Conservation (phyloP, 352 stramenopile genomes). For the Globisporangium perplexum region DNA sequence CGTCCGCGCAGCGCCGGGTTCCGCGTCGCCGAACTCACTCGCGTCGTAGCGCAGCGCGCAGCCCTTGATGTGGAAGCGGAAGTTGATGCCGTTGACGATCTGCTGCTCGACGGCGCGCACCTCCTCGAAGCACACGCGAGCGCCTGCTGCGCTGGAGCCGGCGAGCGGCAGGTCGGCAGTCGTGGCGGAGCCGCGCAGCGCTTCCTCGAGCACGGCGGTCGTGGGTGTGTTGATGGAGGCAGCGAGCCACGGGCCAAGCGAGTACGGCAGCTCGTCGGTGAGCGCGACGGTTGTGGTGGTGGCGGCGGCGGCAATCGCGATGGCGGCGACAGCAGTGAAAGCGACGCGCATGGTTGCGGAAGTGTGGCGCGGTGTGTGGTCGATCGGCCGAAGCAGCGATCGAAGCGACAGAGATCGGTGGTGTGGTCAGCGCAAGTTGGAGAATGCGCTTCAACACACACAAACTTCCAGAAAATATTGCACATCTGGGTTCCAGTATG, state of each 20-base stretch:
- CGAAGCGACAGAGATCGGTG: no score
- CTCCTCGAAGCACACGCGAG: slow-evolving; percentile 35
- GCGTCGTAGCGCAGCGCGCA: slow-evolving; percentile 16
- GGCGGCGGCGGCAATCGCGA: neutral
- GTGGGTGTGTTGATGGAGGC: slow-evolving; percentile 27
- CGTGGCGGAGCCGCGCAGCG: slow-evolving; percentile 17
- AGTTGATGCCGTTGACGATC: slow-evolving; percentile 62
- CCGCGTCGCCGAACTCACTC: slow-evolving; percentile 1
- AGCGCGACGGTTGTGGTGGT: neutral
- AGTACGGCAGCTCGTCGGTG: slow-evolving; percentile 8
- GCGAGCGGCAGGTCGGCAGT: slow-evolving; percentile 8
- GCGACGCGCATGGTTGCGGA: no score
- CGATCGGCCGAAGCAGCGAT: no score
- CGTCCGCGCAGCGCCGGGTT: neutral
- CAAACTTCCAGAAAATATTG: neutral
- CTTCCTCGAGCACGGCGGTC: slow-evolving; percentile 24
- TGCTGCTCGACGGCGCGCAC: slow-evolving; percentile 44
- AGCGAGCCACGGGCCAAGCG: slow-evolving; percentile 32
- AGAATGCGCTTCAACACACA: neutral
- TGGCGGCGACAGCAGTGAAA: neutral
- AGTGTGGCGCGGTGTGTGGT: no score
- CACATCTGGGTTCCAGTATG: neutral
- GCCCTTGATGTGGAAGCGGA: slow-evolving; percentile 41
- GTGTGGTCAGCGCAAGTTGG: no score
- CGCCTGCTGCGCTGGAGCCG: neutral